Evolutionary conservation across 2,329 filamentous ascomycete genomes (phyloP).

Genomic region (Stenocarpella maydis): DNA sequence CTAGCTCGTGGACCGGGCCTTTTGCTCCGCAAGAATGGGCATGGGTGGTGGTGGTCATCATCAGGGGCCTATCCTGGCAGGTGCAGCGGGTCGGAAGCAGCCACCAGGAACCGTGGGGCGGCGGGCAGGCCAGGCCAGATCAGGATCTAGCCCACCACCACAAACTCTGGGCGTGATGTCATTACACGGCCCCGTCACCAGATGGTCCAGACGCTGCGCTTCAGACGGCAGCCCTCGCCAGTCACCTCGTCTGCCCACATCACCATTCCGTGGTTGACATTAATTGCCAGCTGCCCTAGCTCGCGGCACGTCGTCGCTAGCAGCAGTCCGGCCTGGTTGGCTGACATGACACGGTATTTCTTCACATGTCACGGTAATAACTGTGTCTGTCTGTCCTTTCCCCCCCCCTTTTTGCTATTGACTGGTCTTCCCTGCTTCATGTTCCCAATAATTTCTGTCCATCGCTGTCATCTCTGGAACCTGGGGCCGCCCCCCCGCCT

Average conservation of each 20-base stretch:
- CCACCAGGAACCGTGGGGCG: constrained; percentile 25
- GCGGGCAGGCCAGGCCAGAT: not conserved
- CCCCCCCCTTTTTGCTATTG: not conserved
- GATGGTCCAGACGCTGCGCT: constrained; percentile 7
- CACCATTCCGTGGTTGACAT: not conserved
- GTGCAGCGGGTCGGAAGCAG: constrained; percentile 17
- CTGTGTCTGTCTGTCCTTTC: not conserved
- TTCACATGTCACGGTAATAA: not conserved
- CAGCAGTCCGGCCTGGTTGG: not conserved
- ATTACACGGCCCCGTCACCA: not conserved
- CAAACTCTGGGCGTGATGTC: constrained; percentile 15
- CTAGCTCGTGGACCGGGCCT: constrained; percentile 7
- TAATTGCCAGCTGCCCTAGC: constrained; percentile 10
- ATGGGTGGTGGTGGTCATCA: not conserved
- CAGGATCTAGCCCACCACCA: not conserved
- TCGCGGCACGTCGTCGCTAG: not conserved
- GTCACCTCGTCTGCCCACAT: not conserved
- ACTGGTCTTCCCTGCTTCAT: not conserved
- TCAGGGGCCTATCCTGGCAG: constrained; percentile 10
- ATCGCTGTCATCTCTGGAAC: not conserved
- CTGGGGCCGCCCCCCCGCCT: not conserved
- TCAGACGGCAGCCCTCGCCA: not conserved
- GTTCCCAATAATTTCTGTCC: constrained; percentile 6
- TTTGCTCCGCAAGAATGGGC: not conserved
- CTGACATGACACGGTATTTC: not conserved